A percentile compares a stretch with the other conserved stretches of the same genome.
These are phyloP conservation scores for Glebionis coronaria DNA, from an alignment of 129 eudicot species.

Conservation along the genomic window DNA sequence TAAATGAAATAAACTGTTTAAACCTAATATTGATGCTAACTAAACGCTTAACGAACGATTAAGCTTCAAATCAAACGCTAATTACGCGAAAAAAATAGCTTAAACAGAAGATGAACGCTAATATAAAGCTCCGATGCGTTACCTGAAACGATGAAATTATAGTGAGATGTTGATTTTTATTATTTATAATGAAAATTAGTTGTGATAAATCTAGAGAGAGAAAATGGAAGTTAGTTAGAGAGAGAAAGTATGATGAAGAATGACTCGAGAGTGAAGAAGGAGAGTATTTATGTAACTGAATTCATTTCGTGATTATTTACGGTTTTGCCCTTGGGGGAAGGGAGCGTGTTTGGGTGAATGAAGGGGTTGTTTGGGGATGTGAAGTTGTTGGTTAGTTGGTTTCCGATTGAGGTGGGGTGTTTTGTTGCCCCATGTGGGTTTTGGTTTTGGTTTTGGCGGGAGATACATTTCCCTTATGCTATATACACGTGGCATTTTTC, in stretches of 20 bases:
- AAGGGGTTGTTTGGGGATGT: slow-evolving; percentile 23
- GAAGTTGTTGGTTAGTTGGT: slow-evolving; percentile 28
- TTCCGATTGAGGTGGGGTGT: slow-evolving; percentile 14
- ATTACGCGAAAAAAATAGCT: too few relatives aligned
- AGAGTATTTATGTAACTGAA: too few relatives aligned
- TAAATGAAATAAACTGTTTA: too few relatives aligned
- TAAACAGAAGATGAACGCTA: too few relatives aligned
- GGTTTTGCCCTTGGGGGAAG: slow-evolving; percentile 14
- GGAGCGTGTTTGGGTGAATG: not conserved
- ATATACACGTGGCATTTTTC: not conserved
- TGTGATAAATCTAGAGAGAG: slow-evolving; percentile 37
- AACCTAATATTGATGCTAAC: too few relatives aligned
- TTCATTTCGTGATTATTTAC: too few relatives aligned
- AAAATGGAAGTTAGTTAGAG: slow-evolving; percentile 21
- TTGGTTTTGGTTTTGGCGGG: slow-evolving; percentile 40
- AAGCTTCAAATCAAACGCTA: too few relatives aligned
- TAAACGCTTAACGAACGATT: too few relatives aligned
- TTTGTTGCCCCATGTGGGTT: slow-evolving; percentile 19
- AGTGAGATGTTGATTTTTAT: too few relatives aligned
- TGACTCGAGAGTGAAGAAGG: not conserved
- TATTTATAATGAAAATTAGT: slow-evolving; percentile 15
- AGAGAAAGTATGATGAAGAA: slow-evolving; percentile 15
- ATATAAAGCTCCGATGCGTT: too few relatives aligned
- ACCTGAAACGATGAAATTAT: not conserved
- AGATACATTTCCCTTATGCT: not conserved